These are phyloP conservation scores for Cryphonectria naterciae DNA, from an alignment of 2,329 filamentous ascomycete genomes.

Conservation along the genomic window DNA sequence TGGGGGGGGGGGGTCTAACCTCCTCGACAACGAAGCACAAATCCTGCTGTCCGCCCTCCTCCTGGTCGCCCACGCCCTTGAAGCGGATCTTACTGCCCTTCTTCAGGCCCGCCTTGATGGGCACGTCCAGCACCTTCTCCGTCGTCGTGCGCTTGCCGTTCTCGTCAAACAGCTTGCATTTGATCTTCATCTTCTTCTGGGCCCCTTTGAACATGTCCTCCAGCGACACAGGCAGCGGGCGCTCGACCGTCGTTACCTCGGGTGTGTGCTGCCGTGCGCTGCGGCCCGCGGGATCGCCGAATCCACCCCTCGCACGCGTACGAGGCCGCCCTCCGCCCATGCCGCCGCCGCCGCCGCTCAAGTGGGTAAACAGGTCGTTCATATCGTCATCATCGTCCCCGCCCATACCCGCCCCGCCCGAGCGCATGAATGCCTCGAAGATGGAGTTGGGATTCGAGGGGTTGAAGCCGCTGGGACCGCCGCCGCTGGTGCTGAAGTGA, in stretches of 20 bases:
- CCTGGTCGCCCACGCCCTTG: constrained; percentile 94
- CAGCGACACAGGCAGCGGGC: constrained; percentile 76
- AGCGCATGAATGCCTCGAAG: constrained; percentile 81
- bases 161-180: constrained; percentile 90
- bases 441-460: constrained; percentile 85
- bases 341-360: constrained; percentile 45
- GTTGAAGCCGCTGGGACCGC: constrained; percentile 68
- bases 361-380: constrained; percentile 59
- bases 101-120: constrained; percentile 94
- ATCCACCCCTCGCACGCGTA: constrained; percentile 48
- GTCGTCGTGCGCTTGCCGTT: constrained; percentile 83
- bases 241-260: constrained; percentile 90
- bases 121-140: constrained; percentile 90
- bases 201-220: constrained; percentile 88
- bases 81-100: constrained; percentile 99
- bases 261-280: constrained; percentile 61
- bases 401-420: constrained; percentile 50
- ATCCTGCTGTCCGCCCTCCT: constrained; percentile 94
- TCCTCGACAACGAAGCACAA: constrained; percentile 93
- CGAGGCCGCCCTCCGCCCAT: constrained; percentile 44
- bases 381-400: constrained; percentile 54
- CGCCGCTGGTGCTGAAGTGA: constrained; percentile 64
- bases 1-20: constrained; percentile 58
- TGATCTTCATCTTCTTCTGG: constrained; percentile 98
- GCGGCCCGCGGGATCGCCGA: constrained; percentile 37